Conservation (phyloP, 495 filamentous ascomycete species). For the Aspergillus bridgeri region DNA sequence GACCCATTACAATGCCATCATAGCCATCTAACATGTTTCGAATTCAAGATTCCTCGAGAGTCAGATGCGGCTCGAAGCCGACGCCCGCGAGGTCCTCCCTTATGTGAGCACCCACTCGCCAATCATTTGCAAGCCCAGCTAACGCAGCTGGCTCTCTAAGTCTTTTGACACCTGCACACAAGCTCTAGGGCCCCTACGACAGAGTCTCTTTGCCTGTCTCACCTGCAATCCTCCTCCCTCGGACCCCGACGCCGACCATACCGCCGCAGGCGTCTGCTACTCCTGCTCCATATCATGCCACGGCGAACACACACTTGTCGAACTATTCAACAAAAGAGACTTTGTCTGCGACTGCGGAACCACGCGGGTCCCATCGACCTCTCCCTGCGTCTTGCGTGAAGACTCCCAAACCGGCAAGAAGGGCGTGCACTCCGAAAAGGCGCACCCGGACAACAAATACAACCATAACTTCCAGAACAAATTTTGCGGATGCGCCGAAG, state of each 20-base stretch:
- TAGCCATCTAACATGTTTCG: neutral
- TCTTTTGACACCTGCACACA: conserved; percentile 92
- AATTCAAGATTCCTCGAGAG: conserved; percentile 73
- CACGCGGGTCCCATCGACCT: conserved; percentile 64
- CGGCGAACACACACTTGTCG: conserved; percentile 89
- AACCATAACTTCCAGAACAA: conserved; percentile 91
- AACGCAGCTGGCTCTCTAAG: conserved; percentile 21
- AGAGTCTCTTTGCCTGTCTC: conserved; percentile 82
- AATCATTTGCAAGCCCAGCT: conserved; percentile 10
- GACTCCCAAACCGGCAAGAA: conserved; percentile 70
- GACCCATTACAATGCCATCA: neutral
- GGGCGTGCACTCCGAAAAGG: conserved; percentile 71
- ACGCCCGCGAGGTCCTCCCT: conserved; percentile 90
- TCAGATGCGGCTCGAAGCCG: conserved; percentile 86
- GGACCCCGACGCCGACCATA: conserved; percentile 58
- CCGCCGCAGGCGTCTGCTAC: conserved; percentile 85
- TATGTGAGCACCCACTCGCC: conserved; percentile 56
- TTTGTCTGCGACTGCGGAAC: conserved; percentile 98
- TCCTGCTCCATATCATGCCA: conserved; percentile 96
- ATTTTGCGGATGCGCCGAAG: conserved; percentile 85
- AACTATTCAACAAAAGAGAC: conserved; percentile 92
- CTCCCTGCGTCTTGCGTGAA: conserved; percentile 73
- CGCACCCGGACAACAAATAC: conserved; percentile 75
- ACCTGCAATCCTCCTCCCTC: conserved; percentile 83
- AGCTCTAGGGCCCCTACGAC: conserved; percentile 78